These are phyloP conservation scores for Heliosperma pusillum DNA, from an alignment of 148 eudicot genomes.

Conservation along the genomic window DNA sequence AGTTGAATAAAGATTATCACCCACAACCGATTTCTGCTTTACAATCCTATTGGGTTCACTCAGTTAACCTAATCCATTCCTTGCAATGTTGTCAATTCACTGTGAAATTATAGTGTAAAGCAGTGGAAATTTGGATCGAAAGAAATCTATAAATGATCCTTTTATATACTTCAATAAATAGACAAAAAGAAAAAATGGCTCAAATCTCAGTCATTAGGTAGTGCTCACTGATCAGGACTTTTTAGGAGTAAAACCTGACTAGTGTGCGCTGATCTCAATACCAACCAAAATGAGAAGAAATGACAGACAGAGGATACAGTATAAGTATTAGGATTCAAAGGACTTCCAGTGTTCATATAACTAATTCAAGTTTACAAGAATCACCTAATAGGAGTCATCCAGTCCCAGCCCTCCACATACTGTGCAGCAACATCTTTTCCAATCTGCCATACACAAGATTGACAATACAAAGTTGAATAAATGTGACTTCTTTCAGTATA, in stretches of 20 bases:
- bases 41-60: background rate
- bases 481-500: background rate
- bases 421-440: constrained; percentile 96
- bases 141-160: background rate
- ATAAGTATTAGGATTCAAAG: background rate
- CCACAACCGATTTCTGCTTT: no score
- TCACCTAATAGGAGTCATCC: constrained; percentile 97
- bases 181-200: background rate
- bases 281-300: background rate
- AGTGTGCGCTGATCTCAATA: background rate
- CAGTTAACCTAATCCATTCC: background rate
- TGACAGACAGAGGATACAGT: background rate
- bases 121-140: background rate
- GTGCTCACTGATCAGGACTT: background rate
- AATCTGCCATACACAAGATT: constrained; percentile 45
- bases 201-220: background rate
- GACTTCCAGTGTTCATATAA: background rate
- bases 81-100: background rate
- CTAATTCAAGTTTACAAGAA: constrained; percentile 6
- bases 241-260: background rate
- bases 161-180: background rate
- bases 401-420: constrained; percentile 99
- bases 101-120: background rate
- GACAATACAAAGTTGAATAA: background rate
- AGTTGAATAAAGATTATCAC: no score